Evolutionary conservation across 2,329 filamentous ascomycete genomes (phyloP).

Genomic region (Penicillium capsulatum): DNA sequence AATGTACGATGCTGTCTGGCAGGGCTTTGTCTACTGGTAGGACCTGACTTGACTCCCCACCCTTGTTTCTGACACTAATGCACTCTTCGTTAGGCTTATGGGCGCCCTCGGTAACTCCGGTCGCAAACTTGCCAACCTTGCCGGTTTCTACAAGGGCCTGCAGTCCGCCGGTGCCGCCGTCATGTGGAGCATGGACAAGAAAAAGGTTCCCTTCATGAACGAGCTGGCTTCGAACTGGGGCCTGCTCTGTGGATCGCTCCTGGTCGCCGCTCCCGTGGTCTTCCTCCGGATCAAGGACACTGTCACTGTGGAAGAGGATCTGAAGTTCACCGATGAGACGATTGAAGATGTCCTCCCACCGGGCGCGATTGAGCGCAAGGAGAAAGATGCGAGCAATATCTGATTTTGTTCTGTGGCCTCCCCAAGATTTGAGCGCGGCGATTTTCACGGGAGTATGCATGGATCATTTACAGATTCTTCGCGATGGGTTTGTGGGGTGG

Average conservation of each 20-base stretch:
- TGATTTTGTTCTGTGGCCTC: not conserved
- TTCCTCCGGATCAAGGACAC: slow-evolving; percentile 72
- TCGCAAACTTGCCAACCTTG: slow-evolving; percentile 82
- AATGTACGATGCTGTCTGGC: slow-evolving; percentile 82
- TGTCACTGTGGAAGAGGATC: slow-evolving; percentile 69
- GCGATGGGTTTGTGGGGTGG: too few relatives aligned
- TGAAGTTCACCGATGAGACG: slow-evolving; percentile 77
- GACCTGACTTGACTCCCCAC: not conserved
- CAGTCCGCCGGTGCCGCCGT: slow-evolving; percentile 74
- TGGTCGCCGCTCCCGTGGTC: slow-evolving; percentile 73
- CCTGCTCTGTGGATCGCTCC: slow-evolving; percentile 60
- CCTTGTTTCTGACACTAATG: too few relatives aligned
- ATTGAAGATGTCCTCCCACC: slow-evolving; percentile 59
- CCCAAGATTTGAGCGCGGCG: not conserved
- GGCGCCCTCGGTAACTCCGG: slow-evolving; percentile 86
- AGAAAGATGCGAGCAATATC: slow-evolving; percentile 6
- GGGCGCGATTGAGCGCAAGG: slow-evolving; percentile 11
- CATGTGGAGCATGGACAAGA: slow-evolving; percentile 56
- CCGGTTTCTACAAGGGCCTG: slow-evolving; percentile 82
- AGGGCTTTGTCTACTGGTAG: slow-evolving; percentile 81
- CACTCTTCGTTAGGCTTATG: slow-evolving; percentile 87
- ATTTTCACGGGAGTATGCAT: too few relatives aligned
- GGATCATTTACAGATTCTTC: too few relatives aligned
- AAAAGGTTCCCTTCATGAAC: slow-evolving; percentile 59
- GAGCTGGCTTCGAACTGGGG: slow-evolving; percentile 72